A percentile compares a stretch with the other conserved stretches of the same genome.
Evolutionary conservation across 2,329 filamentous ascomycete species (phyloP).

Genomic region (Arthrobotrys musiformis): DNA sequence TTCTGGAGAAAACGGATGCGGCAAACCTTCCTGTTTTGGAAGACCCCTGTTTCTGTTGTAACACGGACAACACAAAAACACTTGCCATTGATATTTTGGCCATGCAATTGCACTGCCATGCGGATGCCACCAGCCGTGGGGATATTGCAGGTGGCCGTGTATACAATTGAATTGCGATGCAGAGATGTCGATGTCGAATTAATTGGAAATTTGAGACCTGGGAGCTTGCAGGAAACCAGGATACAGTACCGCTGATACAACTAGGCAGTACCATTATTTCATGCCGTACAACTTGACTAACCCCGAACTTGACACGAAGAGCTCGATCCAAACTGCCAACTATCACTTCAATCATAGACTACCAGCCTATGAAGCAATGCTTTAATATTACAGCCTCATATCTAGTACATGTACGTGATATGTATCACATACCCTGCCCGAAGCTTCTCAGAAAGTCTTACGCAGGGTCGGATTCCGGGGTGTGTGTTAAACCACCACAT

Average conservation of each 20-base stretch:
- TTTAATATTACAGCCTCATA: not conserved
- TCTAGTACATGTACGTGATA: too few relatives aligned
- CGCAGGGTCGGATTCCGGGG: too few relatives aligned
- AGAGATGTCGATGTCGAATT: too few relatives aligned
- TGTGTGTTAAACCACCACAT: constrained; percentile 15
- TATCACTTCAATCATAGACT: not conserved
- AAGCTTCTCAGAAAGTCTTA: constrained; percentile 5
- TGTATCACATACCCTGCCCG: constrained; percentile 4
- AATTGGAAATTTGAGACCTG: too few relatives aligned
- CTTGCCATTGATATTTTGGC: not conserved
- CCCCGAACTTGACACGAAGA: not conserved
- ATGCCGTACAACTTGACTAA: not conserved
- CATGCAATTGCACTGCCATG: not conserved
- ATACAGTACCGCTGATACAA: too few relatives aligned
- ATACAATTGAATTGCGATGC: too few relatives aligned
- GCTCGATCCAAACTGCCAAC: not conserved
- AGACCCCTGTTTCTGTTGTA: not conserved
- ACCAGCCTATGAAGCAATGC: too few relatives aligned
- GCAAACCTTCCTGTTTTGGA: constrained; percentile 42
- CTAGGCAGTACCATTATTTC: not conserved
- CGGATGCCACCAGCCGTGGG: not conserved
- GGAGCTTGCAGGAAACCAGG: too few relatives aligned
- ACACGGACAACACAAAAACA: constrained; percentile 37
- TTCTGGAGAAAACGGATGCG: not conserved
- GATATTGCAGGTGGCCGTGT: too few relatives aligned